Conservation (phyloP, 129 eudicot species). For the Oenanthe sinensis region DNA sequence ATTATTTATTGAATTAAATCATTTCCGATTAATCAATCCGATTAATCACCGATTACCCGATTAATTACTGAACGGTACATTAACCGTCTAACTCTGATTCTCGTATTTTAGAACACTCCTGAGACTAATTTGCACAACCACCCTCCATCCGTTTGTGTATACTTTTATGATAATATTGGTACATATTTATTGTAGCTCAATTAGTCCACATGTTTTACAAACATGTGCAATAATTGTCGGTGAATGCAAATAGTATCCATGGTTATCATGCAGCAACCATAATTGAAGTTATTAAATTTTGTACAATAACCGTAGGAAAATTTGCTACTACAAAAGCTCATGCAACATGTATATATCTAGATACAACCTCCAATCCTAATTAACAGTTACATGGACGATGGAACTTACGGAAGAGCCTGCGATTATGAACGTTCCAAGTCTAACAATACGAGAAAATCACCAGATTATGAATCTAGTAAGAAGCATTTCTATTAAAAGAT, state of each 20-base stretch:
- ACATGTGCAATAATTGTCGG: neutral
- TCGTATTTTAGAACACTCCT: too few relatives aligned
- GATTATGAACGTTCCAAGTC: neutral
- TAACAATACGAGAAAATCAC: neutral
- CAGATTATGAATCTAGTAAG: neutral
- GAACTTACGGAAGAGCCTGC: neutral
- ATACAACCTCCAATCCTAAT: neutral
- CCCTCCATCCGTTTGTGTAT: neutral
- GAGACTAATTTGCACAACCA: neutral
- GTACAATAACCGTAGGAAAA: neutral
- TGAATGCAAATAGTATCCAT: neutral
- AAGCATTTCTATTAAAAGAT: neutral
- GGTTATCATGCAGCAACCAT: neutral
- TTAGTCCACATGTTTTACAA: too few relatives aligned
- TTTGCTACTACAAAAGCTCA: neutral
- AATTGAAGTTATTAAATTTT: too few relatives aligned
- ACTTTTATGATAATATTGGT: too few relatives aligned
- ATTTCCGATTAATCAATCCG: too few relatives aligned
- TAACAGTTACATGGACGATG: neutral
- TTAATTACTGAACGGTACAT: too few relatives aligned
- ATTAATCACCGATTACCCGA: too few relatives aligned
- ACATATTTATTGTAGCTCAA: too few relatives aligned
- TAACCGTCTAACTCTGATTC: too few relatives aligned
- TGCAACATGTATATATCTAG: neutral
- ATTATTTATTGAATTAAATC: too few relatives aligned